Percentiles rank a stretch among this genome's conserved stretches.
These are phyloP conservation scores for Oryza rufipogon DNA, from an alignment of 176 grass and related monocot species.

Conservation along the genomic window DNA sequence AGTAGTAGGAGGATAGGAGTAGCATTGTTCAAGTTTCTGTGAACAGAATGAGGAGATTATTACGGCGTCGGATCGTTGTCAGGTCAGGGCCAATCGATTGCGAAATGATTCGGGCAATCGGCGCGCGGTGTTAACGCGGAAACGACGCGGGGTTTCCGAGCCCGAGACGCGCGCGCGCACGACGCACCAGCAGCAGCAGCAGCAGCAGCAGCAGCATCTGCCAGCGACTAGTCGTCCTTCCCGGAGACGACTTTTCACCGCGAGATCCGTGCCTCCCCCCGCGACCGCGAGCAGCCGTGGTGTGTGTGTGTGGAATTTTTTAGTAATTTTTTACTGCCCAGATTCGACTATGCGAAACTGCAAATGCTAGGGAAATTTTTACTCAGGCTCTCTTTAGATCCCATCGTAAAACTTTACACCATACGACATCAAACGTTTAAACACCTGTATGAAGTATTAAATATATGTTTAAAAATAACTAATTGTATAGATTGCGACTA, in stretches of 20 bases:
- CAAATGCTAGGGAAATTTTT: too few species aligned
- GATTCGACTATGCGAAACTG: too few species aligned
- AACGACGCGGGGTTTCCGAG: constrained; percentile 38
- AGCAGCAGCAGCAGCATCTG: not conserved
- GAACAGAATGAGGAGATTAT: not conserved
- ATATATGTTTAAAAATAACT: too few species aligned
- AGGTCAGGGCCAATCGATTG: constrained; percentile 36
- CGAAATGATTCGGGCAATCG: constrained; percentile 51
- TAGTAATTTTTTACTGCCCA: too few species aligned
- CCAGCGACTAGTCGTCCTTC: not conserved
- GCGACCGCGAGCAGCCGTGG: too few species aligned
- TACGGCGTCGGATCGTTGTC: not conserved
- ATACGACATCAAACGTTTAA: too few species aligned
- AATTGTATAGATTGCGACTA: too few species aligned
- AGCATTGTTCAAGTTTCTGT: not conserved
- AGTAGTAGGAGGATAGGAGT: too few species aligned
- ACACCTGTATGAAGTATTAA: too few species aligned
- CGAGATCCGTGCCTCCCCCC: constrained; percentile 27
- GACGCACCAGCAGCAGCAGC: not conserved
- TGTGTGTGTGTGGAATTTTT: too few species aligned
- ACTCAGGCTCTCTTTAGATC: too few species aligned
- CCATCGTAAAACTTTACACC: too few species aligned
- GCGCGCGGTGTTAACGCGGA: not conserved
- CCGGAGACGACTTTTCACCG: constrained; percentile 44
- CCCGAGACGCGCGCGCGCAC: constrained; percentile 6